These are phyloP conservation scores for Thelephora aurantiotincta DNA, from an alignment of 768 basidiomycete species.

Conservation along the genomic window DNA sequence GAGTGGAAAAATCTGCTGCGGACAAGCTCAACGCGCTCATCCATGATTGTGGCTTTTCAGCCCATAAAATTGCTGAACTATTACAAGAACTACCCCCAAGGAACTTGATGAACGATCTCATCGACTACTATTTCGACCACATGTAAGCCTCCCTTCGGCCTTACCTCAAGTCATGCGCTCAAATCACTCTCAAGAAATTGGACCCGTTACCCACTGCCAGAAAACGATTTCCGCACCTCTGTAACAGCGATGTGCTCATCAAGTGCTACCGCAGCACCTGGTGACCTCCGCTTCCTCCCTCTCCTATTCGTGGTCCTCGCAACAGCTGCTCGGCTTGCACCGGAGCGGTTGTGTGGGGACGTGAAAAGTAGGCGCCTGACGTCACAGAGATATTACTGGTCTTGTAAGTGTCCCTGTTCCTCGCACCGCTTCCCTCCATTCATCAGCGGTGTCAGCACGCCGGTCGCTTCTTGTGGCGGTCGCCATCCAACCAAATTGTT, in stretches of 20 bases:
- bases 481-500: conserved; percentile 83
- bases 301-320: conserved; percentile 90
- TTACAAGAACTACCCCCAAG: conserved; percentile 78
- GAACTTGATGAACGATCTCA: conserved; percentile 57
- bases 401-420: conserved; percentile 43
- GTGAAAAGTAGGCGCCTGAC: conserved; percentile 61
- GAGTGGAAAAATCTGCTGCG: conserved; percentile 36
- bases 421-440: conserved; percentile 7
- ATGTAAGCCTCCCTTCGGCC: conserved; percentile 32
- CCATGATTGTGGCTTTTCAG: conserved; percentile 85
- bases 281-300: conserved; percentile 75
- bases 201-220: conserved; percentile 86
- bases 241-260: conserved; percentile 52
- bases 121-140: conserved; percentile 69
- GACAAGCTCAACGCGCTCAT: conserved; percentile 79
- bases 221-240: conserved; percentile 62
- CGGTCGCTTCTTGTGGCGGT: conserved; percentile 82
- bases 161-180: conserved; percentile 6
- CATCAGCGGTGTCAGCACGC: conserved; percentile 38
- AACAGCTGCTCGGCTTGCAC: conserved; percentile 73
- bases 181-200: conserved; percentile 49
- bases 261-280: conserved; percentile 52
- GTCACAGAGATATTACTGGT: conserved; percentile 89
- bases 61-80: conserved; percentile 82
- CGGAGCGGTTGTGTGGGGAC: conserved; percentile 74